These are phyloP conservation scores for Entomophthora muscae DNA, from an alignment of 371 early-diverging fungal species.

Conservation along the genomic window DNA sequence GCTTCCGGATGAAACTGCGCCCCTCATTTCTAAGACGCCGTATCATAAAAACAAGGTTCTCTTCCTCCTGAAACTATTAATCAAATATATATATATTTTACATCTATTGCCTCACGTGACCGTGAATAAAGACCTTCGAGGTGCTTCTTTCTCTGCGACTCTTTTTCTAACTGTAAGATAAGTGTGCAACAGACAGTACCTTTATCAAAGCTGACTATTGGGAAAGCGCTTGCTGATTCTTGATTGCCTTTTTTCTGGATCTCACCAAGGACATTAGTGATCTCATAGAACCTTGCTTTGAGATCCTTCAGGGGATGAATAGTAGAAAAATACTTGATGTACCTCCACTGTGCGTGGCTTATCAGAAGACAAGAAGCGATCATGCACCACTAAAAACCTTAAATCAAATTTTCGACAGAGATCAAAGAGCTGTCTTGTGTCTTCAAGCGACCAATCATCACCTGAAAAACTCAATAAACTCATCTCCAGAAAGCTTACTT, in stretches of 20 bases:
- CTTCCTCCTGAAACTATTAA: background rate
- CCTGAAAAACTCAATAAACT: constrained; percentile 16
- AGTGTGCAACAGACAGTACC: background rate
- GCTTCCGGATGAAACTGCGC: background rate
- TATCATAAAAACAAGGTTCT: background rate
- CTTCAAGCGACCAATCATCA: constrained; percentile 62
- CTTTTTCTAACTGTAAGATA: background rate
- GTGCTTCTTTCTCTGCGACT: background rate
- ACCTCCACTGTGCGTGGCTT: constrained; percentile 21
- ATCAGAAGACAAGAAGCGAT: constrained; percentile 45
- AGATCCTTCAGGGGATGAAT: constrained; percentile 32
- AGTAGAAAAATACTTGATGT: constrained; percentile 5
- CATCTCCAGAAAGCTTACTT: background rate
- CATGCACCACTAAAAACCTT: constrained; percentile 65
- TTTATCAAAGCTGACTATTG: constrained; percentile 5
- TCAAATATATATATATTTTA: background rate
- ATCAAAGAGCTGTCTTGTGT: constrained; percentile 65
- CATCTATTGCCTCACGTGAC: background rate
- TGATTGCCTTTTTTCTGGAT: background rate
- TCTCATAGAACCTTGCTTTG: constrained; percentile 58
- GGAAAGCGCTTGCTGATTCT: background rate
- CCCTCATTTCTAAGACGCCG: background rate
- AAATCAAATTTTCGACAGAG: constrained; percentile 61
- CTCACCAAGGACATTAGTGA: constrained; percentile 13
- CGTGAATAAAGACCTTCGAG: background rate